Evolutionary conservation across 257 asterid genomes (phyloP).

Genomic region (Cinchona pubescens): DNA sequence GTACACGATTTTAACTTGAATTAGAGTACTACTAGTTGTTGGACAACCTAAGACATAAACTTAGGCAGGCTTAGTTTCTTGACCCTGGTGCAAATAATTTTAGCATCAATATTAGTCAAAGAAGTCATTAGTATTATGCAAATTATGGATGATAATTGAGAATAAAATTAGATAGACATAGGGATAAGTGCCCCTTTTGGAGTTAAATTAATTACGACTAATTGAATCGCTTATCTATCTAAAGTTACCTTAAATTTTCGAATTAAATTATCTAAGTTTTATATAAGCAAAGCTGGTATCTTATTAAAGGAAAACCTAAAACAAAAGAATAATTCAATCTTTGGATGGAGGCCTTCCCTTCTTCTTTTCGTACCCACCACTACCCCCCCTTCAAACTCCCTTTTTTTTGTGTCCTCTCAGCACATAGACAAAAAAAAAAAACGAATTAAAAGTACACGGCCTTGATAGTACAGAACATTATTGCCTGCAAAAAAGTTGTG

Average conservation of each 20-base stretch:
- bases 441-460: background rate
- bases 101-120: too few relatives aligned
- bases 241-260: background rate
- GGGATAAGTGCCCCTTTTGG: constrained; percentile 7
- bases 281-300: background rate
- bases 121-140: background rate
- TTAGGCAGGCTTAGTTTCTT: too few relatives aligned
- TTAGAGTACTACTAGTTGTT: too few relatives aligned
- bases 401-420: background rate
- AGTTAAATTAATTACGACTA: background rate
- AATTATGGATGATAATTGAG: background rate
- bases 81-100: too few relatives aligned
- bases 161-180: background rate
- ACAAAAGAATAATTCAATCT: background rate
- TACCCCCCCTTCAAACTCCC: background rate
- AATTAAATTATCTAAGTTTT: background rate
- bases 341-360: background rate
- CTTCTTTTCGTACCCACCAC: constrained; percentile 4
- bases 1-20: too few relatives aligned
- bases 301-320: background rate
- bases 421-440: background rate
- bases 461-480: constrained; percentile 21
- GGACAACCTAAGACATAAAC: too few relatives aligned
- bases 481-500: constrained; percentile 12
- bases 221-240: background rate